phyloP scores from a whole-genome alignment of 441 rosid species.

The Mallotus japonicus region DNA sequence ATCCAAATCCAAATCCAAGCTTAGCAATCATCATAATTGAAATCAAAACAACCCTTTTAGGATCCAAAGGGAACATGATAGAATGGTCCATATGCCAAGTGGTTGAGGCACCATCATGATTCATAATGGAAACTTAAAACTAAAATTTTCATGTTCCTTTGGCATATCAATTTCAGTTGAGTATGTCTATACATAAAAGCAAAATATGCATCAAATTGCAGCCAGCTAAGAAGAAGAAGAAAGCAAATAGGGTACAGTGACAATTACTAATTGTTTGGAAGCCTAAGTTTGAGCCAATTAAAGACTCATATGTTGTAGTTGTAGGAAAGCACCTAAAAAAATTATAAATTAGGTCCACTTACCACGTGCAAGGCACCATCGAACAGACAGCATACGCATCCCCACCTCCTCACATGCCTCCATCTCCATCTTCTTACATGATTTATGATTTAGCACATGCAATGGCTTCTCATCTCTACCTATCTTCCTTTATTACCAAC shows the following conservation, averaged over 20 bases:
- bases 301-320: no score
- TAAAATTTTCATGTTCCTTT: background rate
- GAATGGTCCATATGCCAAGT: conserved; percentile 31
- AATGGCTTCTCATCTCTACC: background rate
- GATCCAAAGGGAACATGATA: conserved; percentile 14
- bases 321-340: background rate
- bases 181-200: no score
- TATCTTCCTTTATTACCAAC: background rate
- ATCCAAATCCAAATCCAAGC: background rate
- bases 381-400: background rate
- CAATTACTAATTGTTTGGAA: background rate
- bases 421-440: background rate
- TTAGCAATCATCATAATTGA: conserved; percentile 4
- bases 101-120: conserved; percentile 30
- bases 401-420: background rate
- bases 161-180: no score
- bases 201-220: background rate
- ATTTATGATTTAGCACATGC: background rate
- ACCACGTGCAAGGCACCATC: conserved; percentile 28
- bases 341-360: conserved; percentile 24
- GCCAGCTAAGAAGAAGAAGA: conserved; percentile 21
- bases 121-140: conserved; percentile 17
- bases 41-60: conserved; percentile 5
- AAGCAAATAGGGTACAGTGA: background rate
- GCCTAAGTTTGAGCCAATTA: background rate